phyloP scores from a whole-genome alignment of 768 basidiomycete genomes.

The Pleurotus sapidus region DNA sequence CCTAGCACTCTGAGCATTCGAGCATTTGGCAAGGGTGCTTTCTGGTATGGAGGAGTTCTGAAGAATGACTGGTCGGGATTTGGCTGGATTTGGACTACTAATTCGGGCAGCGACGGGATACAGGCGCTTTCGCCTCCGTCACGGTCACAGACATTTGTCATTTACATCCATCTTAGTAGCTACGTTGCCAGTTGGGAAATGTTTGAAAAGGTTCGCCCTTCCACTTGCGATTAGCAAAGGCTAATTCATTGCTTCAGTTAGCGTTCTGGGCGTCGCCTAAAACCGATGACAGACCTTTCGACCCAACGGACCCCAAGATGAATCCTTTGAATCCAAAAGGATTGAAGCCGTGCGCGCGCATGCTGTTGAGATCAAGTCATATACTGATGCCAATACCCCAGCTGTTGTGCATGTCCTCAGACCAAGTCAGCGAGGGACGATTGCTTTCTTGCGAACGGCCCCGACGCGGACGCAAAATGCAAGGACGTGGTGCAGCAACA shows the following conservation, averaged over 20 bases:
- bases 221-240: neutral
- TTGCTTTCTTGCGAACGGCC: slow-evolving; percentile 81
- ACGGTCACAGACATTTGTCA: too few relatives aligned
- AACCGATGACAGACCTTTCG: slow-evolving; percentile 42
- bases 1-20: too few relatives aligned
- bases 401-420: slow-evolving; percentile 95
- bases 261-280: slow-evolving; percentile 49
- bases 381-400: slow-evolving; percentile 23
- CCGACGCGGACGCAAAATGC: slow-evolving; percentile 76
- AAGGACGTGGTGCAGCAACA: slow-evolving; percentile 76
- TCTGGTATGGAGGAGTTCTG: too few relatives aligned
- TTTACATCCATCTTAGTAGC: neutral
- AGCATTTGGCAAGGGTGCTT: too few relatives aligned
- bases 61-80: too few relatives aligned
- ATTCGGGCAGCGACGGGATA: too few relatives aligned
- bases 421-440: slow-evolving; percentile 92
- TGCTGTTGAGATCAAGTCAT: too few relatives aligned
- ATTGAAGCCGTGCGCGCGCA: slow-evolving; percentile 80
- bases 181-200: slow-evolving; percentile 19
- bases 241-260: slow-evolving; percentile 29
- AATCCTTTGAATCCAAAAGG: slow-evolving; percentile 93
- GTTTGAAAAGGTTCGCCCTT: slow-evolving; percentile 39
- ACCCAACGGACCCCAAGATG: slow-evolving; percentile 73
- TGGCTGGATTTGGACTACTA: too few relatives aligned
- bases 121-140: too few relatives aligned